Base-by-base conservation (phyloP, 192 early-diverging fungal species). In the Mortierella hygrophila region DNA sequence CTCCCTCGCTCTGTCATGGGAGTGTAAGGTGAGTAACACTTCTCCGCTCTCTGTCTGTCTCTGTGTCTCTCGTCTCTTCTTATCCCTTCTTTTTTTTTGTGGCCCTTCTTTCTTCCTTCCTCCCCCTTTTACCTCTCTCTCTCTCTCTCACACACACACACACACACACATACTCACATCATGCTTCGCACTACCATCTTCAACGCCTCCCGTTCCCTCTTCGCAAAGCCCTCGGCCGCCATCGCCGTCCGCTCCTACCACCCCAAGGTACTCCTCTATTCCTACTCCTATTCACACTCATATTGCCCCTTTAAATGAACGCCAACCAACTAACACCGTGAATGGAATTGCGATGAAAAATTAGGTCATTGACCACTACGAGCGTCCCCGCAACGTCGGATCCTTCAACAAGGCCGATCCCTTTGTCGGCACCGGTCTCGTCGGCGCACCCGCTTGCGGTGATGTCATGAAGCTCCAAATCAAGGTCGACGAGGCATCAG, bases 281-380 rank as follows among this genome's bases (percentile, higher is more conserved):
- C 26, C 23, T 32, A 15, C 60, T 16, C 60, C 6, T 60, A 23
- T 60, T 52, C 49, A 52, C 49, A 6, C 18, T 5, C 49, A 57
- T 75, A 10, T 52, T 38, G 37, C 20, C 38, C 8, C 38, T 21
- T 38, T n/a, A 20, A 42, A 38, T 8, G 23, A 41, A 20, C 23
- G 5, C 18, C 21, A 23, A n/a, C 35, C 41, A 23, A 26, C 35
- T 41, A n/a, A 38, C 5, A 37, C 38, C 69, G 38, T 21, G 20
- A n/a, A 42, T 70, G 69, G 5, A 41, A 57, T n/a, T 15, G 10
- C n/a, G 37, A n/a, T 20, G 26, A 16, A 37, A 63, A 37, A 63
- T 13, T 76, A 97, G 93, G 98, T 99, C 20, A 98, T 99, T 89
- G 97, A 99, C 88, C 98, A 99, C 90, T 99, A 99, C 89, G 96